Conservation (phyloP, 768 basidiomycete genomes). For the Lactarius vividus region DNA sequence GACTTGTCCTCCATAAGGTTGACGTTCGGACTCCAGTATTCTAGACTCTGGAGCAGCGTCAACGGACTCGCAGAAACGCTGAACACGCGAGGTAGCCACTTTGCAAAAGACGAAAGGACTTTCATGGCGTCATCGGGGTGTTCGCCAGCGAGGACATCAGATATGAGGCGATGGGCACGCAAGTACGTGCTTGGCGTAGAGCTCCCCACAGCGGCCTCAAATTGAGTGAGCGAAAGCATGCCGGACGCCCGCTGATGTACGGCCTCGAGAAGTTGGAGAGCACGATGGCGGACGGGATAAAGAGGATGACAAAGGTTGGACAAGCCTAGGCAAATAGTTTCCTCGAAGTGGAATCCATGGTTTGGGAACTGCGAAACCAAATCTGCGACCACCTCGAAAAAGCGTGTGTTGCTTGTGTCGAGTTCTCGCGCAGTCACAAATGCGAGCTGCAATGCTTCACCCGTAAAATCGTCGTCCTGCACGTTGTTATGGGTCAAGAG, state of each 20-base stretch:
- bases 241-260: slow-evolving; percentile 69
- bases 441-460: slow-evolving; percentile 65
- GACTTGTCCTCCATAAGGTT: slow-evolving; percentile 64
- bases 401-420: slow-evolving; percentile 55
- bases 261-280: slow-evolving; percentile 74
- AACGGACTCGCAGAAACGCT: slow-evolving; percentile 50
- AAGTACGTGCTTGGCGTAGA: slow-evolving; percentile 73
- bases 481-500: slow-evolving; percentile 55
- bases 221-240: slow-evolving; percentile 62
- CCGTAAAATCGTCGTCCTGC: slow-evolving; percentile 53
- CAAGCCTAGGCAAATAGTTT: slow-evolving; percentile 72
- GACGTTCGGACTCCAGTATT: slow-evolving; percentile 80
- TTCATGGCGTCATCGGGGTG: slow-evolving; percentile 61
- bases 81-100: slow-evolving; percentile 66
- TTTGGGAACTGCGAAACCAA: slow-evolving; percentile 53
- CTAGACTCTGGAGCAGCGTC: slow-evolving; percentile 72
- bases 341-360: slow-evolving; percentile 69
- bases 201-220: slow-evolving; percentile 72
- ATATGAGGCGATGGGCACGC: slow-evolving; percentile 73
- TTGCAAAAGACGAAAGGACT: slow-evolving; percentile 68
- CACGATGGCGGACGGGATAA: slow-evolving; percentile 60
- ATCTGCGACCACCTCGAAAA: slow-evolving; percentile 79
- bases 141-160: slow-evolving; percentile 75
- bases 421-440: slow-evolving; percentile 56
- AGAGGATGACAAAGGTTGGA: slow-evolving; percentile 81